A percentile compares a stretch with the other conserved stretches of the same genome.
phyloP scores from a whole-genome alignment of 495 filamentous ascomycete species.

The Tuber indicum region DNA sequence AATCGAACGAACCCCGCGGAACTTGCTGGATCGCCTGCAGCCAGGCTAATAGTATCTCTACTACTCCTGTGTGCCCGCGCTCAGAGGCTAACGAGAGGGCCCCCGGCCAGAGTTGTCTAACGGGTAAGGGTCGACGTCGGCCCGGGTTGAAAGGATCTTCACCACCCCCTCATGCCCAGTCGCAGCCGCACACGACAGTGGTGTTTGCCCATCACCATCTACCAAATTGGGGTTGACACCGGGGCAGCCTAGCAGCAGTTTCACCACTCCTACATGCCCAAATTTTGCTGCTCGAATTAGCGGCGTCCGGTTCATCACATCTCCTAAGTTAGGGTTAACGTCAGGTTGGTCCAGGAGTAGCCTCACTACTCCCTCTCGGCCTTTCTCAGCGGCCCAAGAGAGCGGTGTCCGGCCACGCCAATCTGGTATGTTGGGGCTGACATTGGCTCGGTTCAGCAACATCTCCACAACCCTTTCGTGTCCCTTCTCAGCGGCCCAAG shows the following conservation, averaged over 20 bases:
- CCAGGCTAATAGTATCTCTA: neutral
- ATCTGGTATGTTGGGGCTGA: constrained; percentile 19
- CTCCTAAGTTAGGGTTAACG: constrained; percentile 19
- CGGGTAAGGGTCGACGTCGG: constrained; percentile 6
- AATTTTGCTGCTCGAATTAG: constrained; percentile 20
- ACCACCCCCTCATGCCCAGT: constrained; percentile 33
- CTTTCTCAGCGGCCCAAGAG: constrained; percentile 20
- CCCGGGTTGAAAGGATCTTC: constrained; percentile 9
- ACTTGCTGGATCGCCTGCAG: neutral
- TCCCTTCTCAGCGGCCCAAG: constrained; percentile 25
- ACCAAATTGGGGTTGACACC: constrained; percentile 20
- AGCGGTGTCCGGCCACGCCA: constrained; percentile 25
- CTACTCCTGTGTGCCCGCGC: neutral
- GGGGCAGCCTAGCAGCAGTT: constrained; percentile 24
- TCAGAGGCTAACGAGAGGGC: neutral
- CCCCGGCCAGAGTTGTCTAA: neutral
- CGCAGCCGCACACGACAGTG: constrained; percentile 6
- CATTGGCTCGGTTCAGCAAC: constrained; percentile 9
- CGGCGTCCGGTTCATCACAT: constrained; percentile 22
- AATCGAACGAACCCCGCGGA: neutral
- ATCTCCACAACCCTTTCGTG: constrained; percentile 17
- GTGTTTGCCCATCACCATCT: constrained; percentile 9
- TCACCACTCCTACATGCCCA: constrained; percentile 32
- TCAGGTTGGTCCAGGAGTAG: constrained; percentile 15
- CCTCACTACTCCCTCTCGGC: constrained; percentile 30